Conservation (phyloP, 345 rosid species). For the Rhodamnia rubescens region DNA sequence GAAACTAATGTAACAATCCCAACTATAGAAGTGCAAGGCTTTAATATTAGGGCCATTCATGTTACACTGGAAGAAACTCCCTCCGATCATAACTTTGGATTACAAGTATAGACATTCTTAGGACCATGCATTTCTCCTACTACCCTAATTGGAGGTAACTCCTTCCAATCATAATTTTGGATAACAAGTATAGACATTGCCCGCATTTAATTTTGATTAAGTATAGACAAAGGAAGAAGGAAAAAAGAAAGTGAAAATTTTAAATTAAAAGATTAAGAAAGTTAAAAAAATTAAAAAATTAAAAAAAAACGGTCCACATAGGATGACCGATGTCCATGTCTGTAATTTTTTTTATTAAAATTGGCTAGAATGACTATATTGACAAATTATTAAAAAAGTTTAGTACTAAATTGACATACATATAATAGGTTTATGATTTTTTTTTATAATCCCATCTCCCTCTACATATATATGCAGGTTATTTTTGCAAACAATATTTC, state of each 20-base stretch:
- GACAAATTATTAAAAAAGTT: background rate
- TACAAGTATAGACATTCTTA: background rate
- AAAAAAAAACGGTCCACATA: background rate
- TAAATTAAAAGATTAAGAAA: too few species aligned
- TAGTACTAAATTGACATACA: background rate
- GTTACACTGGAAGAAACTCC: background rate
- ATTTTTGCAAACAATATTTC: background rate
- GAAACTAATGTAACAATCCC: background rate
- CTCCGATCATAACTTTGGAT: background rate
- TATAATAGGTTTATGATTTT: background rate
- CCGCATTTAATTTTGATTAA: background rate
- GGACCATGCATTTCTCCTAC: background rate
- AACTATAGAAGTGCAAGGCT: background rate
- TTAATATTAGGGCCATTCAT: background rate
- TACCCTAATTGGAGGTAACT: background rate
- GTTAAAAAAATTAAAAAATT: too few species aligned
- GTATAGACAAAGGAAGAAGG: background rate
- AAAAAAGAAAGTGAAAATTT: too few species aligned
- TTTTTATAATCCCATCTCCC: background rate
- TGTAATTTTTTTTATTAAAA: fast-evolving
- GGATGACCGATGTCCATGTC: fast-evolving
- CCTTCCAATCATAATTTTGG: background rate
- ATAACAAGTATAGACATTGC: background rate
- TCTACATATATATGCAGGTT: background rate
- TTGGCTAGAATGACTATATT: background rate